These are phyloP conservation scores for rapeseed (Brassica napus) DNA, from an alignment of 345 rosid species.

Conservation along the genomic window Da-Ae NC_063452.1:46432001-46432500, in stretches of 20 bases:
- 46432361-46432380: constrained; percentile 53
- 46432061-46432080: neutral
- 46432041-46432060: too few relatives aligned
- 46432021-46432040: too few relatives aligned
- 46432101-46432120: too few relatives aligned
- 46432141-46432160: neutral
- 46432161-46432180: neutral
- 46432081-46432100: neutral
- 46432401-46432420: constrained; percentile 64
- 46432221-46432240: too few relatives aligned
- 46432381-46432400: constrained; percentile 68
- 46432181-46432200: neutral
- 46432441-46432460: constrained; percentile 62
- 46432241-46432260: neutral
- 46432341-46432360: constrained; percentile 58
- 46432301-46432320: constrained; percentile 13
- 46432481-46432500: neutral
- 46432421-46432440: constrained; percentile 74
- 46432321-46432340: constrained; percentile 10
- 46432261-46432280: neutral
- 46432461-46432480: constrained; percentile 70
- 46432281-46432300: neutral
- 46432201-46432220: neutral
- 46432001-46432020: too few relatives aligned
- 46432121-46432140: too few relatives aligned